Evolutionary conservation across 345 rosid genomes (phyloP).

Genomic region (Abelmoschus esculentus): DNA sequence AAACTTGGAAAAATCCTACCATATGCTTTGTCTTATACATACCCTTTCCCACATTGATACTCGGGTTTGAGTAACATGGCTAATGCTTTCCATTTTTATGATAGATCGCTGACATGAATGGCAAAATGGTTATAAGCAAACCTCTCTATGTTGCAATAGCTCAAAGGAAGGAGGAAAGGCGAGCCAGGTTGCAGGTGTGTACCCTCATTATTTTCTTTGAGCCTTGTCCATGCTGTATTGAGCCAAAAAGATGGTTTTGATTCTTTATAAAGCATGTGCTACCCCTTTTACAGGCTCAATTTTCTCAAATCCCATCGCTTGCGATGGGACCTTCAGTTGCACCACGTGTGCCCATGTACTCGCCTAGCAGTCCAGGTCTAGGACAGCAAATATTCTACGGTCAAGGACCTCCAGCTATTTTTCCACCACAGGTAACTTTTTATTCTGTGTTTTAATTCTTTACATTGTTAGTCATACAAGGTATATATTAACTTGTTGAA

Average conservation of each 20-base stretch:
- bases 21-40: no score
- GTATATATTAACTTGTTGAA: background rate
- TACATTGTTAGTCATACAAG: background rate
- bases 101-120: conserved; percentile 61
- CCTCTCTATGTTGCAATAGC: conserved; percentile 75
- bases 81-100: background rate
- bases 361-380: conserved; percentile 60
- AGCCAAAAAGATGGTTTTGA: background rate
- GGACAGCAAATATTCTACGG: conserved; percentile 73
- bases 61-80: background rate
- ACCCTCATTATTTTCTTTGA: conserved; percentile 1
- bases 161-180: conserved; percentile 68
- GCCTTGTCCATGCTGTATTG: background rate
- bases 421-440: conserved; percentile 47
- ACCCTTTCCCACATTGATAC: no score
- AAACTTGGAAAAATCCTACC: no score
- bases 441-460: background rate
- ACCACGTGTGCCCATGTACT: conserved; percentile 67
- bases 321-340: conserved; percentile 44
- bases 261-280: background rate
- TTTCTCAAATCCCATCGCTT: conserved; percentile 67
- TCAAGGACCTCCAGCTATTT: conserved; percentile 70
- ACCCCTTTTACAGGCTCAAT: conserved; percentile 43
- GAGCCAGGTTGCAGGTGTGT: conserved; percentile 68
- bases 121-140: conserved; percentile 58